phyloP scores from a whole-genome alignment of 2,329 filamentous ascomycete genomes.

The Cordyceps farinosa region DNA sequence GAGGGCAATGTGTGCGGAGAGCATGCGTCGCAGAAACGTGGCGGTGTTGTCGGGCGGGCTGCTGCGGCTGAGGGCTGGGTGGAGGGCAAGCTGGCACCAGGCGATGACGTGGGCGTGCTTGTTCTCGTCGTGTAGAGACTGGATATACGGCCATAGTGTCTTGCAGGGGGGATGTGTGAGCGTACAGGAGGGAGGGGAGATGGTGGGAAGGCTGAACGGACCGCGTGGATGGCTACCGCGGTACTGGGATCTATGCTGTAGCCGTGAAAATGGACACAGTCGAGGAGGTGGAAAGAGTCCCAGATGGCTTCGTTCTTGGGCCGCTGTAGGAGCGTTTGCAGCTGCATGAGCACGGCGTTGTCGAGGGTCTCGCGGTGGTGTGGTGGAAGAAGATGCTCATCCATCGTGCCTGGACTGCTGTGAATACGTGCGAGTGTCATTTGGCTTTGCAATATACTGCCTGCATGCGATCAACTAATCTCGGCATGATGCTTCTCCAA shows the following conservation, averaged over 20 bases:
- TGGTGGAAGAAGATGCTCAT: neutral
- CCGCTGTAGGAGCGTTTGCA: neutral
- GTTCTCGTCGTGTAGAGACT: neutral
- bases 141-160: neutral
- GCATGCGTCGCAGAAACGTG: constrained; percentile 68
- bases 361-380: neutral
- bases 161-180: neutral
- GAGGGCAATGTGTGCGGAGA: constrained; percentile 63
- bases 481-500: neutral
- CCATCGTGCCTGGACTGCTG: neutral
- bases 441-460: no score
- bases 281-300: constrained; percentile 12
- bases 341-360: neutral
- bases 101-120: constrained; percentile 37
- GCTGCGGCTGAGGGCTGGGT: constrained; percentile 58
- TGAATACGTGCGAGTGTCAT: no score
- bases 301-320: neutral
- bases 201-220: neutral
- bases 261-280: neutral
- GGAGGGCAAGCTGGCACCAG: constrained; percentile 71
- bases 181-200: neutral
- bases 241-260: neutral
- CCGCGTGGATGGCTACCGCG: neutral
- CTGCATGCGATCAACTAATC: neutral
- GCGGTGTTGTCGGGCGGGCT: constrained; percentile 63